Conservation (phyloP, 2,329 filamentous ascomycete genomes). For the Fusarium algeriense region DNA sequence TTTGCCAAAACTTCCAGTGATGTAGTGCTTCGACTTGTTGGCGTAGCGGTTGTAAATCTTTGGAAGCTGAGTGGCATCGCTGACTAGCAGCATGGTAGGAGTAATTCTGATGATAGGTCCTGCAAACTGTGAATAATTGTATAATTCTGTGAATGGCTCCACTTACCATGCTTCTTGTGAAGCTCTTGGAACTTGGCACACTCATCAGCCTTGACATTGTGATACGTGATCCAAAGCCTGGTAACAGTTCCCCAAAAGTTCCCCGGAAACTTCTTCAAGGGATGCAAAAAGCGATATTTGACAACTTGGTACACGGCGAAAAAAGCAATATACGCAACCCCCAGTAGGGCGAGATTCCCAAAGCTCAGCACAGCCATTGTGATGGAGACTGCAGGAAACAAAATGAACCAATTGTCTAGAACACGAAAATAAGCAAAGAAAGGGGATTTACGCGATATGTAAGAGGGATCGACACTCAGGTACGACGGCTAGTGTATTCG, state of each 20-base stretch:
- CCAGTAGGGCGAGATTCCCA: conserved; percentile 15
- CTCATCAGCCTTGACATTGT: conserved; percentile 36
- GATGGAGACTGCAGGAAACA: background rate
- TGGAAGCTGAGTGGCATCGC: conserved; percentile 63
- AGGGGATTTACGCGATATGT: background rate
- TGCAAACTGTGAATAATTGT: background rate
- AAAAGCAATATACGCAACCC: conserved; percentile 15
- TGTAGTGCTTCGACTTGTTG: conserved; percentile 70
- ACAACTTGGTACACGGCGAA: conserved; percentile 18
- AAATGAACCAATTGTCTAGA: conserved; percentile 10
- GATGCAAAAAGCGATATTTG: conserved; percentile 38
- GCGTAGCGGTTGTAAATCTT: conserved; percentile 67
- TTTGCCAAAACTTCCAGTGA: conserved; percentile 68
- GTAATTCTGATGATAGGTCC: conserved; percentile 44
- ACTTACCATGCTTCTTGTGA: conserved; percentile 31
- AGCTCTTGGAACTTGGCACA: conserved; percentile 33
- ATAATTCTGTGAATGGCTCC: too few relatives aligned
- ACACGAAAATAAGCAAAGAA: conserved; percentile 16
- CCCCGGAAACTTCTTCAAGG: conserved; percentile 33
- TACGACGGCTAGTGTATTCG: background rate
- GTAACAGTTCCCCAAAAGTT: conserved; percentile 38
- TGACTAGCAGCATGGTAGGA: conserved; percentile 45
- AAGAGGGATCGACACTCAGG: background rate
- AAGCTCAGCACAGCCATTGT: conserved; percentile 27
- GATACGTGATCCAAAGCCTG: conserved; percentile 42